Evolutionary conservation across 768 basidiomycete genomes (phyloP).

Genomic region (Trametes maxima): DNA sequence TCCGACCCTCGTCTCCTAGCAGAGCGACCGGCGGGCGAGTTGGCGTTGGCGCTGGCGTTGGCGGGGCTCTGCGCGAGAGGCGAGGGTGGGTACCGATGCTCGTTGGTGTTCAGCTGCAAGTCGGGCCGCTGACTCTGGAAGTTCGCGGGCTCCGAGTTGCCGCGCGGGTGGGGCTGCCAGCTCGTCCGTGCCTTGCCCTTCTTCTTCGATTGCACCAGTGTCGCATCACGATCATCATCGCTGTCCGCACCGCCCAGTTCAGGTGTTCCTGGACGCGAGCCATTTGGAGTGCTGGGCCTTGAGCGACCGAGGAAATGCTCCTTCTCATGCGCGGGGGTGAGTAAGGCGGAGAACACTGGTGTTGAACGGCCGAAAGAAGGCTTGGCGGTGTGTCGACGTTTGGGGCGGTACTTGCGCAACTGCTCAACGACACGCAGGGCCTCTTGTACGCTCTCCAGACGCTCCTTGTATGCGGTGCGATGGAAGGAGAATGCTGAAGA

Average conservation of each 20-base stretch:
- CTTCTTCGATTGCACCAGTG: constrained; percentile 30
- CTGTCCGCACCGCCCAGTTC: constrained; percentile 23
- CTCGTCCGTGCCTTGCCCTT: constrained; percentile 32
- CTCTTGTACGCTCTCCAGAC: constrained; percentile 56
- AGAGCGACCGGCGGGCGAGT: not conserved
- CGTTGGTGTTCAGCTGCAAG: constrained; percentile 10
- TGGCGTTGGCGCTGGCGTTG: not conserved
- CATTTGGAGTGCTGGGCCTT: constrained; percentile 29
- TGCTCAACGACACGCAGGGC: constrained; percentile 64
- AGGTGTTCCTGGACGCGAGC: constrained; percentile 26
- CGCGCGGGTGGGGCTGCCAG: constrained; percentile 8
- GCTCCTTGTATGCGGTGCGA: constrained; percentile 74
- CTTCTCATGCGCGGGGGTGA: constrained; percentile 46
- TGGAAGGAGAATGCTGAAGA: constrained; percentile 69
- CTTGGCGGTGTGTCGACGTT: constrained; percentile 35
- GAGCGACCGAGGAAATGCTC: constrained; percentile 43
- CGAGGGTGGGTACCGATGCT: constrained; percentile 47
- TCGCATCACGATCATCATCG: constrained; percentile 37
- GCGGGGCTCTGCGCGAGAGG: constrained; percentile 18
- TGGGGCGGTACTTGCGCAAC: constrained; percentile 66
- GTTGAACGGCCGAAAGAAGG: constrained; percentile 45
- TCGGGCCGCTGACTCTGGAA: constrained; percentile 1
- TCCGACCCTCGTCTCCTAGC: not conserved
- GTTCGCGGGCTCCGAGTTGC: constrained; percentile 22
- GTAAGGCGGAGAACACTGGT: constrained; percentile 35